Evolutionary conservation across 257 asterid genomes (phyloP).

Genomic region (Rhazya stricta): DNA sequence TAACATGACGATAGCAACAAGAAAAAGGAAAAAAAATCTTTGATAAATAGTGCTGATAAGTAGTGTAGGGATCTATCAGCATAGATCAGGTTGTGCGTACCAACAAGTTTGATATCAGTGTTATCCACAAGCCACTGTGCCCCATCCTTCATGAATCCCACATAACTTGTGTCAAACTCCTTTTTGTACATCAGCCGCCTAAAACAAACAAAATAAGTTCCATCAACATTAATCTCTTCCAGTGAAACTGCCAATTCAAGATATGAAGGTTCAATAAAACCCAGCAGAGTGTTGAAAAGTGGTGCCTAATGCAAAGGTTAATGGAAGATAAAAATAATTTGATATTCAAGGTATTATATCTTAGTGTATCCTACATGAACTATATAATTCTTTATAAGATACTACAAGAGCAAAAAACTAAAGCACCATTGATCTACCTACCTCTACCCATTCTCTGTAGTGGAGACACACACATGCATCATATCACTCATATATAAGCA

Average conservation of each 20-base stretch:
- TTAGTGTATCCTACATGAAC: background rate
- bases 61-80: background rate
- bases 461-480: background rate
- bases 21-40: background rate
- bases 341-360: background rate
- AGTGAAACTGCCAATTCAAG: background rate
- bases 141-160: slow-evolving; percentile 92
- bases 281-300: background rate
- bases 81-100: slow-evolving; percentile 29
- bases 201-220: slow-evolving; percentile 19
- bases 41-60: background rate
- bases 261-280: background rate
- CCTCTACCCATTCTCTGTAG: background rate
- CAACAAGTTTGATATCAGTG: slow-evolving; percentile 94
- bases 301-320: background rate
- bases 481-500: too few relatives aligned
- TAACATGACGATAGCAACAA: background rate
- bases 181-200: slow-evolving; percentile 86
- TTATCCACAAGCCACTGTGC: slow-evolving; percentile 93
- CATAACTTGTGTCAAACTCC: slow-evolving; percentile 82
- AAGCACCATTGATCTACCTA: background rate
- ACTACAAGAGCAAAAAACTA: background rate
- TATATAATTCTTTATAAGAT: background rate
- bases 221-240: background rate
- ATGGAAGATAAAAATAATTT: background rate